These are phyloP conservation scores for Gracilaria vermiculophylla DNA, from an alignment of 23 red algal genomes.

Conservation along the genomic window DNA sequence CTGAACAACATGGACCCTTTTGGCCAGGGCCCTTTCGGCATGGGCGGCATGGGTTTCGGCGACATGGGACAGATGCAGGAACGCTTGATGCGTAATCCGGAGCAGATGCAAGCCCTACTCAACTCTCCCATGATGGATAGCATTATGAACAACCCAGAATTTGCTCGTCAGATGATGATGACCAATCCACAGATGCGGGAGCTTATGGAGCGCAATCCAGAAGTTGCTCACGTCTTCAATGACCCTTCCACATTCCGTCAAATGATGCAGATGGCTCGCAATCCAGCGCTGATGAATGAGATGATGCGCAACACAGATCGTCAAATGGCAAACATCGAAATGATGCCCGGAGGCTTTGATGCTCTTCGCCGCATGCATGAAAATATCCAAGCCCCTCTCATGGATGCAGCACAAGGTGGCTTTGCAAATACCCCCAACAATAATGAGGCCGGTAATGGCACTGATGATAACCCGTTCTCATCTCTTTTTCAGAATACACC, in stretches of 20 bases:
- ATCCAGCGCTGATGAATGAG: constrained; percentile 92
- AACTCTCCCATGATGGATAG: constrained; percentile 97
- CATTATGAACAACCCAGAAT: constrained; percentile 93
- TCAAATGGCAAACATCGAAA: constrained; percentile 98
- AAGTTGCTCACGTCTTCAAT: constrained; percentile 90
- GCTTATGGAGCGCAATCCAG: constrained; percentile 92
- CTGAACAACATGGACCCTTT: constrained; percentile 6
- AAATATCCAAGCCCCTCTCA: constrained; percentile 86
- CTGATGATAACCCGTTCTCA: constrained; percentile 70
- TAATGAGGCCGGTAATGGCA: constrained; percentile 13
- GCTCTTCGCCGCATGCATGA: constrained; percentile 94
- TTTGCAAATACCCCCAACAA: constrained; percentile 22
- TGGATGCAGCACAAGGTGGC: constrained; percentile 60
- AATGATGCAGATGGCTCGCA: constrained; percentile 93
- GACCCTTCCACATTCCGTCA: constrained; percentile 91
- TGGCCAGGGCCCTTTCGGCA: constrained; percentile 1
- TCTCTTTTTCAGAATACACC: constrained; percentile 74
- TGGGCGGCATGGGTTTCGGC: constrained; percentile 7
- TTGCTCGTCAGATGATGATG: constrained; percentile 92
- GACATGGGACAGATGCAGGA: constrained; percentile 79
- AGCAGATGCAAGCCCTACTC: constrained; percentile 86
- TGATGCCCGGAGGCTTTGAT: constrained; percentile 98
- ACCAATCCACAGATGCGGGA: constrained; percentile 96
- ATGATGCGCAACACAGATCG: constrained; percentile 97
- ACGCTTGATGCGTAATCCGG: constrained; percentile 76